These are phyloP conservation scores for Ceratobasidium sp. DNA, from an alignment of 1,284 basidiomycete genomes.

Conservation along the genomic window DNA sequence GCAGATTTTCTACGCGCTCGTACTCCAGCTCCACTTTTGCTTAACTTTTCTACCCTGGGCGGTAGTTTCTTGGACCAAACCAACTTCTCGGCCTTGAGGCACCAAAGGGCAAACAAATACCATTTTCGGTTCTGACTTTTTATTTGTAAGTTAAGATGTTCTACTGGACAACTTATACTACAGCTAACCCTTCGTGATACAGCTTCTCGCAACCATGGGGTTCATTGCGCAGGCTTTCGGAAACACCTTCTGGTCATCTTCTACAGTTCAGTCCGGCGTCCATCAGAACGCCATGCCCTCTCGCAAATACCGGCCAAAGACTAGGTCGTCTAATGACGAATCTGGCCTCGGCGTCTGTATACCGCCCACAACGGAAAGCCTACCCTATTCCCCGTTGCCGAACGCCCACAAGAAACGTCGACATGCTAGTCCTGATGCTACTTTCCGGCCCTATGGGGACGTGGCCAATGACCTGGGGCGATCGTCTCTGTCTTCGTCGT, in stretches of 20 bases:
- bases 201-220: slow-evolving; percentile 19
- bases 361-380: neutral
- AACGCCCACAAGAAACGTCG: slow-evolving; percentile 32
- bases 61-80: neutral
- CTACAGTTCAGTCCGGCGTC: neutral
- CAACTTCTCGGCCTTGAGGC: neutral
- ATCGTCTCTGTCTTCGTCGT: slow-evolving; percentile 18
- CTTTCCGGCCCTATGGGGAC: neutral
- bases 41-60: too few species aligned
- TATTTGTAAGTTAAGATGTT: slow-evolving; percentile 19
- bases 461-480: neutral
- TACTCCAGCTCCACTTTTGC: neutral
- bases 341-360: neutral
- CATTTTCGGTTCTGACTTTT: slow-evolving; percentile 21
- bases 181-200: slow-evolving; percentile 20
- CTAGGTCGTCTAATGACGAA: neutral
- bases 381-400: neutral
- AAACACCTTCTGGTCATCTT: slow-evolving; percentile 26
- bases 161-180: neutral
- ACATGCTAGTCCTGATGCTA: slow-evolving; percentile 10
- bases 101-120: slow-evolving; percentile 6
- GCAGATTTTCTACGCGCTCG: neutral
- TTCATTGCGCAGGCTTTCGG: slow-evolving; percentile 36
- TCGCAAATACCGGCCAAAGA: slow-evolving; percentile 19
- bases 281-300: slow-evolving; percentile 5